Evolutionary conservation across 2,329 filamentous ascomycete genomes (phyloP), one percentile per base, ranked within the genome.

Genomic region (Conoideocrella luteorostrata): DNA sequence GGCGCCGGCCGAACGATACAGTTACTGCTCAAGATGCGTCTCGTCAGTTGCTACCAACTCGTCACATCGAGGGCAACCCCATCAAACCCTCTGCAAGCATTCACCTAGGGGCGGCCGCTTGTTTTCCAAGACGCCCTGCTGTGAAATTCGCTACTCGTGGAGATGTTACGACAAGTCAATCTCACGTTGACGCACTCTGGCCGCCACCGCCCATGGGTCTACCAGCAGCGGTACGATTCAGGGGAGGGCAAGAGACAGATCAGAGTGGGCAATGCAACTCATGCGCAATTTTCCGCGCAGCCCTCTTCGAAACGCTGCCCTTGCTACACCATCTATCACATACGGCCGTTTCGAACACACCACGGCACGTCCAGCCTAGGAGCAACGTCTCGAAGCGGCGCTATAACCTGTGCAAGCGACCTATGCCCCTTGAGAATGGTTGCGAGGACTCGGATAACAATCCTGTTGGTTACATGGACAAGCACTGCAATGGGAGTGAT

Each of bases 141-240:
- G 36, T 39, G 36, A 39, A 39, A 17, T 24, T 39, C 21, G 36
- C 18, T 39, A 39, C 21, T 39, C 36, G 36, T 39, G 36, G 24
- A 39, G 36, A 39, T 39, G 36, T 28, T n/a, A 39, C 7, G 36
- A 39, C 36, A 15, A 39, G 24, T 39, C 36, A 24, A 24, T 39
- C 36, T 39, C 36, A 39, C 36, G 26, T 39, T 39, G 24, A 39
- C 36, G 4, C 36, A 2, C 36, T 39, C 36, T 20, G 24, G 36
- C 4, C 36, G 24, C 21, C 20, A 39, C 36, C 20, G 2, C 36
- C 24, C 4, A 39, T 39, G 5, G 36, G 24, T 2, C 36, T 39
- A 39, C 36, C 36, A 39, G 36, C 36, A 39, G 33, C 33, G 33
- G 33, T 35, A 35, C 33, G 33, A 15, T 35, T 35, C 33, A 35